Evolutionary conservation across 2,329 filamentous ascomycete species (phyloP), one percentile per base, ranked within the genome.

Genomic region (Sarocladium brachiariae): DNA sequence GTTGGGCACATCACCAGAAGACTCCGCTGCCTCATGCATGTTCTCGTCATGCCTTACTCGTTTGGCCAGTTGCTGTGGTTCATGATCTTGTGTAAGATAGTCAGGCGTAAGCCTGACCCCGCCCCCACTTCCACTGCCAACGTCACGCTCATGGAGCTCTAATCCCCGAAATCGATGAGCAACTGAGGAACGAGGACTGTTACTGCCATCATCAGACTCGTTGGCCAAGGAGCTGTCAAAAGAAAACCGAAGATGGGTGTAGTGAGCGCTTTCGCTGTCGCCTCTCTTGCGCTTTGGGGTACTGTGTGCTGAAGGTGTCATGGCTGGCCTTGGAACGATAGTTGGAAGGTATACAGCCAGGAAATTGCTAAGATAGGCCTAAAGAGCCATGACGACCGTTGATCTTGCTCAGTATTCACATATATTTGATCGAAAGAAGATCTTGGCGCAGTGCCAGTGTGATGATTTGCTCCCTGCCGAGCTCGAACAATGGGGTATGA

Each of bases 91-190:
- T 30, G 59, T 59, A 33, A 61, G 56, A 52, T 54, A 51, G 50
- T 53, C 55, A 16, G 21, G 8, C 31, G 33, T 51, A 5, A 43
- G 16, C 11, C 24, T 38, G 11, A 52, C 51, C 48, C 51, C 52
- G 53, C 51, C 54, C 50, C 49, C 53, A 53, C 51, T 34, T 41
- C 62, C 59, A 52, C 59, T 57, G 50, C 56, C 72, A 70, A 72
- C 74, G 65, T 70, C 73, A 68, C 73, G 74, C 46, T 35, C 60
- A 57, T 61, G 65, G 50, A 81, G 63, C 13, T 67, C 71, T 48
- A 81, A 69, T 51, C 76, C 72, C 48, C 70, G 69, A 63, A 81
- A 79, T 57, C 69, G 69, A 59, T 75, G 72, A 34, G 72, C 74
- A 35, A 81, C 75, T 50, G 64, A 72, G 37, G 73, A 73, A 50